A percentile compares a stretch with the other conserved stretches of the same genome.
phyloP scores from a whole-genome alignment of 345 rosid genomes.

The Brassica nigra region DNA sequence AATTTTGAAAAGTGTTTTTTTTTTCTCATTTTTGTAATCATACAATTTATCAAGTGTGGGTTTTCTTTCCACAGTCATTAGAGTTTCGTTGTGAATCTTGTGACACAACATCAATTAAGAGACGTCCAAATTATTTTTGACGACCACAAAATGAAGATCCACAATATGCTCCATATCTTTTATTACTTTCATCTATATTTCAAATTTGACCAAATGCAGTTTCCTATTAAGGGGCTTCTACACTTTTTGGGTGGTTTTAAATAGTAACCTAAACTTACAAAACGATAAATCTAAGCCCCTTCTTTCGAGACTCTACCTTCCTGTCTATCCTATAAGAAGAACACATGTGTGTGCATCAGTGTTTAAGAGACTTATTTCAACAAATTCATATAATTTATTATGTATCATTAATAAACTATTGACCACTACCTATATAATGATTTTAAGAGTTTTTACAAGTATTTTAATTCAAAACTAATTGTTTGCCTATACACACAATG shows the following conservation, averaged over 20 bases:
- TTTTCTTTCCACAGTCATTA: neutral
- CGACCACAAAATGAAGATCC: constrained; percentile 2
- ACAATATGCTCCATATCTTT: constrained; percentile 15
- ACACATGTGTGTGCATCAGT: neutral
- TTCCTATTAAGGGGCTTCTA: neutral
- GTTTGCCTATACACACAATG: neutral
- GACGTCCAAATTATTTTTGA: neutral
- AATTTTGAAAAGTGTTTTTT: neutral
- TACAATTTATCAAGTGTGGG: neutral
- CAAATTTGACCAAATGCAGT: neutral
- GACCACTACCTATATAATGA: neutral
- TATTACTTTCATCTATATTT: neutral
- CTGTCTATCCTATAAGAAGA: constrained; percentile 19
- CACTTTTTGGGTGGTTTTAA: neutral
- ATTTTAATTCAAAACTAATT: neutral
- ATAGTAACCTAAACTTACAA: neutral
- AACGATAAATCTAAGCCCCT: neutral
- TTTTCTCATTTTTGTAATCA: neutral
- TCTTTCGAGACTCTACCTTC: constrained; percentile 29
- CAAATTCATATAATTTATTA: constrained; percentile 11
- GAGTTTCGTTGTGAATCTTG: constrained; percentile 19
- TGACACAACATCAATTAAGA: constrained; percentile 6
- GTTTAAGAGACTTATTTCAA: neutral
- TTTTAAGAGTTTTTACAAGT: neutral
- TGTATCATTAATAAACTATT: constrained; percentile 11